These are phyloP conservation scores for Huiozyma sinensis DNA, from an alignment of 805 yeast species.

Conservation along the genomic window DNA sequence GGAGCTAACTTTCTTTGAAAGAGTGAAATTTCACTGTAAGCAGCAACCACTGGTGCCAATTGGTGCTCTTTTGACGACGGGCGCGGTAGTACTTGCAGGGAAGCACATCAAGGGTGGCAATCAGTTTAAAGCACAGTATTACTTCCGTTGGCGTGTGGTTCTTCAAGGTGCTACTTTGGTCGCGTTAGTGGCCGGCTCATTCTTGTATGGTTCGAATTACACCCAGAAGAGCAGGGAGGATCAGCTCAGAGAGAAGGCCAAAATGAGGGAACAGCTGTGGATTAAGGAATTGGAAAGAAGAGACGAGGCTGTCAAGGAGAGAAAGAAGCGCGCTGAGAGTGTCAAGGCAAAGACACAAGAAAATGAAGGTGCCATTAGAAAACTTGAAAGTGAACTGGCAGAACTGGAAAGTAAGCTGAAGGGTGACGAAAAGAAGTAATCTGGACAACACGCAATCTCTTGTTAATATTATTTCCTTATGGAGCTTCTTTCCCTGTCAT, in stretches of 20 bases:
- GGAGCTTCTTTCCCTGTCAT: too few species aligned
- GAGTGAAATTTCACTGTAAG: slow-evolving; percentile 51
- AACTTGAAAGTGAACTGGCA: slow-evolving; percentile 20
- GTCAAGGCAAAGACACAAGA: slow-evolving; percentile 38
- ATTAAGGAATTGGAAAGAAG: slow-evolving; percentile 82
- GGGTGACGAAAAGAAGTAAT: neutral
- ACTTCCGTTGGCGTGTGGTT: slow-evolving; percentile 84
- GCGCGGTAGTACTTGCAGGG: slow-evolving; percentile 73
- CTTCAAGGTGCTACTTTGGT: slow-evolving; percentile 75
- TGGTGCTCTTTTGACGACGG: slow-evolving; percentile 68
- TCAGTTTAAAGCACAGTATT: slow-evolving; percentile 64
- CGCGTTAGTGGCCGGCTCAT: slow-evolving; percentile 75
- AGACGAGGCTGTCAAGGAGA: slow-evolving; percentile 58
- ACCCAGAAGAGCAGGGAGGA: slow-evolving; percentile 48
- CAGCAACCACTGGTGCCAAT: slow-evolving; percentile 87
- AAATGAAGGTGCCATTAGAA: slow-evolving; percentile 22
- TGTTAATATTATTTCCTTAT: neutral
- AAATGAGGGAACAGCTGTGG: slow-evolving; percentile 78
- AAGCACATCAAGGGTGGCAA: slow-evolving; percentile 65
- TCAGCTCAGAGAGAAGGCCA: slow-evolving; percentile 63
- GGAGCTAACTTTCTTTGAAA: slow-evolving; percentile 18
- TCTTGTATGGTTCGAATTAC: slow-evolving; percentile 43
- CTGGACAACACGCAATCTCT: neutral
- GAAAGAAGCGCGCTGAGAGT: slow-evolving; percentile 57
- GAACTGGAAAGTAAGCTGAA: slow-evolving; percentile 19